Evolutionary conservation across 2,329 filamentous ascomycete genomes (phyloP).

Genomic region (Trichothecium roseum): DNA sequence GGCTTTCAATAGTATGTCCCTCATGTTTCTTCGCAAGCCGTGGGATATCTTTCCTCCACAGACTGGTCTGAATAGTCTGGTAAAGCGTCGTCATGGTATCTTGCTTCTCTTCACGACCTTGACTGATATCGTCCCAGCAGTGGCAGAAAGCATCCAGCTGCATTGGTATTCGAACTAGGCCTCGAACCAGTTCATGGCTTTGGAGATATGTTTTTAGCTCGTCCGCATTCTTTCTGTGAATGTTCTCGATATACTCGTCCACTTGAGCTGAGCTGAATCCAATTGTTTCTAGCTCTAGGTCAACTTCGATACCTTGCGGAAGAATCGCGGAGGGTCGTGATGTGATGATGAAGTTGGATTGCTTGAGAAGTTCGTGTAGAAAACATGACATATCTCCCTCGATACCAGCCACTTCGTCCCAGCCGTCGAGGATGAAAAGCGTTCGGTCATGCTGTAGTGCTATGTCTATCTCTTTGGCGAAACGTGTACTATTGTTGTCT

Average conservation of each 20-base stretch:
- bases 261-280: slow-evolving; percentile 27
- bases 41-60: slow-evolving; percentile 13
- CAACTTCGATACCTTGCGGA: slow-evolving; percentile 8
- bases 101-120: slow-evolving; percentile 1
- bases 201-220: slow-evolving; percentile 22
- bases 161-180: slow-evolving; percentile 30
- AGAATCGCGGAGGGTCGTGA: slow-evolving; percentile 20
- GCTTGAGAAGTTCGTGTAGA: slow-evolving; percentile 18
- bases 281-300: slow-evolving; percentile 28
- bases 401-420: slow-evolving; percentile 25
- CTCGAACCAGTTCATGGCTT: slow-evolving; percentile 18
- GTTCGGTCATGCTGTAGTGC: slow-evolving; percentile 11
- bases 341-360: slow-evolving; percentile 27
- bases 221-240: slow-evolving; percentile 6
- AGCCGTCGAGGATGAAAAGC: slow-evolving; percentile 30
- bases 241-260: slow-evolving; percentile 15
- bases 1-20: slow-evolving; percentile 3
- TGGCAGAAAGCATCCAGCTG: slow-evolving; percentile 32
- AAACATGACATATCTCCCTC: slow-evolving; percentile 10
- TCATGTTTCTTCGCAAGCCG: slow-evolving; percentile 8
- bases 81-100: slow-evolving; percentile 27
- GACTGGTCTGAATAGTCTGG: slow-evolving; percentile 17
- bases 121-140: slow-evolving; percentile 17
- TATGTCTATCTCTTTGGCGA: slow-evolving; percentile 10
- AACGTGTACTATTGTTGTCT: slow-evolving; percentile 4